Conservation (phyloP, 2,329 filamentous ascomycete species). For the Corynespora cassiicola region DNA sequence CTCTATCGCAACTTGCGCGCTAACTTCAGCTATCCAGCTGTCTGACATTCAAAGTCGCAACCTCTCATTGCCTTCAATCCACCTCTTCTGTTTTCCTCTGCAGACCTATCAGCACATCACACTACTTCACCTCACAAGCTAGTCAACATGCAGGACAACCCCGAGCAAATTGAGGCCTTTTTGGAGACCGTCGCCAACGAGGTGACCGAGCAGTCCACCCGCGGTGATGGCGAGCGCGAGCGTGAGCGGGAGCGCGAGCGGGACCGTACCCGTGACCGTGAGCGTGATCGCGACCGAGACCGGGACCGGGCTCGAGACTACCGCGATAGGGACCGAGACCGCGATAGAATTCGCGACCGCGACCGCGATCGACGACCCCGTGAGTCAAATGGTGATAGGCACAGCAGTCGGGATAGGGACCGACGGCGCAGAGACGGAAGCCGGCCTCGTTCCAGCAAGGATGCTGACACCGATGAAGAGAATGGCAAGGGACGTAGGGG, state of each 20-base stretch:
- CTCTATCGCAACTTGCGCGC: too few relatives aligned
- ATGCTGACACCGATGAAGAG: slow-evolving; percentile 45
- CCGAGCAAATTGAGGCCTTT: slow-evolving; percentile 85
- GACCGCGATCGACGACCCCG: too few relatives aligned
- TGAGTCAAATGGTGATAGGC: slow-evolving; percentile 39
- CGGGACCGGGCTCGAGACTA: slow-evolving; percentile 37
- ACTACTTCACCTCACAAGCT: too few relatives aligned
- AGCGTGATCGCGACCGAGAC: slow-evolving; percentile 26
- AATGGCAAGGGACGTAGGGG: slow-evolving; percentile 40
- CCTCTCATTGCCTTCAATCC: too few relatives aligned
- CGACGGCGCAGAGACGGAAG: slow-evolving; percentile 37
- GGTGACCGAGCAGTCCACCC: slow-evolving; percentile 26
- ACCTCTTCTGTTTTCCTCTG: too few relatives aligned
- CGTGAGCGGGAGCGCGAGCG: slow-evolving; percentile 43
- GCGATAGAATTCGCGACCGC: too few relatives aligned
- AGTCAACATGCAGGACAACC: slow-evolving; percentile 38
- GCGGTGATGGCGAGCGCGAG: slow-evolving; percentile 35
- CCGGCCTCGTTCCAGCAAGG: slow-evolving; percentile 38
- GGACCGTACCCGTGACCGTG: slow-evolving; percentile 30
- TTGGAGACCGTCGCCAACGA: slow-evolving; percentile 66
- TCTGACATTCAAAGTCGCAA: too few relatives aligned
- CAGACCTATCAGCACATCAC: too few relatives aligned
- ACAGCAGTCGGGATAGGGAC: slow-evolving; percentile 40
- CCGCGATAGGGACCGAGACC: slow-evolving; percentile 23
- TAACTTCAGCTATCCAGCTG: too few relatives aligned